A percentile compares a stretch with the other conserved stretches of the same genome.
Evolutionary conservation across 2,329 filamentous ascomycete species (phyloP).

Genomic region (Diaporthe citri): DNA sequence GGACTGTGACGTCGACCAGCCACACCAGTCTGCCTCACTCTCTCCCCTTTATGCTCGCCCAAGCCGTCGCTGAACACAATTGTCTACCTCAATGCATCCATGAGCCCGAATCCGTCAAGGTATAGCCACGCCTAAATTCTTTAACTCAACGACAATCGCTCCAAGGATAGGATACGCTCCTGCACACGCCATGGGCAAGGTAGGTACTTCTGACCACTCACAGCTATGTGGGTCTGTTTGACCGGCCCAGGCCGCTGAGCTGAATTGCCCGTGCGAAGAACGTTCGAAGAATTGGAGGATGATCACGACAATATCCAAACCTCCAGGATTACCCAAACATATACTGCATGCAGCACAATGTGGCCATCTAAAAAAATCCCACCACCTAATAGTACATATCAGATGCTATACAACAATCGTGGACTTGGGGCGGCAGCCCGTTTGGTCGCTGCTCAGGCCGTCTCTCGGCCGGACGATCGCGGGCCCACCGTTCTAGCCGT

Average conservation of each 20-base stretch:
- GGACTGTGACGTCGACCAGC: conserved; percentile 8
- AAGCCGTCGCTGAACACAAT: neutral
- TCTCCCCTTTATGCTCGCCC: conserved; percentile 14
- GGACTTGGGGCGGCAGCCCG: neutral
- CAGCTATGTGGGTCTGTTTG: neutral
- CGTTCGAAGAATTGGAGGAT: neutral
- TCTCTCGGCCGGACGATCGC: neutral
- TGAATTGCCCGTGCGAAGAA: neutral
- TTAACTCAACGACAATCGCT: neutral
- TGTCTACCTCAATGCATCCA: neutral
- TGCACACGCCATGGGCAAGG: neutral
- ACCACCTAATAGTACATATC: neutral
- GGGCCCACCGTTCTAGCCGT: neutral
- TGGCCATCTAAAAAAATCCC: neutral
- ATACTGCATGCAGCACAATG: too few relatives aligned
- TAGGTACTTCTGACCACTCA: neutral
- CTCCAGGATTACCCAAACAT: neutral
- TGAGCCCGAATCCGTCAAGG: neutral
- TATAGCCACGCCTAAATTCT: neutral
- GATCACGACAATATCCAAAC: neutral
- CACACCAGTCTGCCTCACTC: conserved; percentile 1
- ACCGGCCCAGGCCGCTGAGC: neutral
- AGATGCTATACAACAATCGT: neutral
- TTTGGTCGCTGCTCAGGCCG: neutral
- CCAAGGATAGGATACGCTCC: neutral